A percentile compares a stretch with the other conserved stretches of the same genome.
These are phyloP conservation scores for Lachnellula occidentalis DNA, from an alignment of 2,329 filamentous ascomycete genomes.

Conservation along the genomic window DNA sequence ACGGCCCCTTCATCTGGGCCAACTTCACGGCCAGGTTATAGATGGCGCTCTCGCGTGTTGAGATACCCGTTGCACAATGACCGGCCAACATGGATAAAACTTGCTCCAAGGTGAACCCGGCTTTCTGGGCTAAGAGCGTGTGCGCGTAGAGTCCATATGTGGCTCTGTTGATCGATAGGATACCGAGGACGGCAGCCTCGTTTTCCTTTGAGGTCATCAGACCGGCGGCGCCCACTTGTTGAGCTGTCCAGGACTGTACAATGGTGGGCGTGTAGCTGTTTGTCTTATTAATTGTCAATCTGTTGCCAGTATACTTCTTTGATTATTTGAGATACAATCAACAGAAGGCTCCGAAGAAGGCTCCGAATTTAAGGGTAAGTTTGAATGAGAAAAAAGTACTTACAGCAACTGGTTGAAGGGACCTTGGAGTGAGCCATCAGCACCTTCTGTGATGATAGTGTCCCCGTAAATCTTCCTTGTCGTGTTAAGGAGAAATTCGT, in stretches of 20 bases:
- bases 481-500: neutral
- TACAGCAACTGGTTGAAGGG: slow-evolving; percentile 1
- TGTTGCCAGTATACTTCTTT: neutral
- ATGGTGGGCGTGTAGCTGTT: neutral
- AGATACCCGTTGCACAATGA: neutral
- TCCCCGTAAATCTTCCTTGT: neutral
- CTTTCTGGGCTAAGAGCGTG: neutral
- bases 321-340: no score
- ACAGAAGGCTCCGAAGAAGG: no score
- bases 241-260: neutral
- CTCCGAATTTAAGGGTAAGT: neutral
- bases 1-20: neutral
- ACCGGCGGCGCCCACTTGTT: neutral
- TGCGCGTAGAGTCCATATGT: slow-evolving; percentile 1
- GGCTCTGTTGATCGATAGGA: slow-evolving; percentile 1
- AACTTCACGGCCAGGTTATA: neutral
- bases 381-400: neutral
- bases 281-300: neutral
- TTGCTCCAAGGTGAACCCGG: neutral
- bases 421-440: neutral
- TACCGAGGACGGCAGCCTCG: neutral
- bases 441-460: neutral
- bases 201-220: neutral
- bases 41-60: neutral
- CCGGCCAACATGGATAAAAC: neutral